Conservation (phyloP, 2,329 filamentous ascomycete species). For the Trichoderma sp. region DNA sequence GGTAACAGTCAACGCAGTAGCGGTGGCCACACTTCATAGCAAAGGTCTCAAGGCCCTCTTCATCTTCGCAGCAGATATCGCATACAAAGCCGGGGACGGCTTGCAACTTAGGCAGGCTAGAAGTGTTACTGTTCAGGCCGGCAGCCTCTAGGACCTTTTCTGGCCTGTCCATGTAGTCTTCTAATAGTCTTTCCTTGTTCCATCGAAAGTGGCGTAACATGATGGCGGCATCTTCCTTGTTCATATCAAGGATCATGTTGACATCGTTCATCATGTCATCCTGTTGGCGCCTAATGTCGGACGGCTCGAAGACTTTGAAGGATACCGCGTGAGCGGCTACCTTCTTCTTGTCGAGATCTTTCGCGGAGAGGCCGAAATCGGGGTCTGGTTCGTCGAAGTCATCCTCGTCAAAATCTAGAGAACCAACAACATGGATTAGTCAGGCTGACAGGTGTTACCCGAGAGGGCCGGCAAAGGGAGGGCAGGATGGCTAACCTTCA, state of each 20-base stretch:
- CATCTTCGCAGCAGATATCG: slow-evolving; percentile 95
- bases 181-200: slow-evolving; percentile 94
- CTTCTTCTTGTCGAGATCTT: slow-evolving; percentile 68
- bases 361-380: slow-evolving; percentile 50
- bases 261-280: slow-evolving; percentile 85
- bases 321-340: slow-evolving; percentile 79
- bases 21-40: slow-evolving; percentile 93
- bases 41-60: slow-evolving; percentile 72
- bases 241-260: slow-evolving; percentile 84
- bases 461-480: slow-evolving; percentile 14
- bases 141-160: slow-evolving; percentile 79
- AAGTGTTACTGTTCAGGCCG: slow-evolving; percentile 68
- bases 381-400: slow-evolving; percentile 58
- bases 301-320: slow-evolving; percentile 76
- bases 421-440: slow-evolving; percentile 23
- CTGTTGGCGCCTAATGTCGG: slow-evolving; percentile 82
- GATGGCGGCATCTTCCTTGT: slow-evolving; percentile 86
- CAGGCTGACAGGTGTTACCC: background rate
- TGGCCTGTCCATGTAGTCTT: slow-evolving; percentile 91
- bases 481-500: slow-evolving; percentile 42
- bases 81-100: slow-evolving; percentile 76
- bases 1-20: slow-evolving; percentile 90
- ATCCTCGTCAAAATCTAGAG: slow-evolving; percentile 53
- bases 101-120: slow-evolving; percentile 65
- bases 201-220: slow-evolving; percentile 85